These are phyloP conservation scores for Rhodamnia argentea DNA, from an alignment of 345 rosid genomes.

Conservation along the genomic window DNA sequence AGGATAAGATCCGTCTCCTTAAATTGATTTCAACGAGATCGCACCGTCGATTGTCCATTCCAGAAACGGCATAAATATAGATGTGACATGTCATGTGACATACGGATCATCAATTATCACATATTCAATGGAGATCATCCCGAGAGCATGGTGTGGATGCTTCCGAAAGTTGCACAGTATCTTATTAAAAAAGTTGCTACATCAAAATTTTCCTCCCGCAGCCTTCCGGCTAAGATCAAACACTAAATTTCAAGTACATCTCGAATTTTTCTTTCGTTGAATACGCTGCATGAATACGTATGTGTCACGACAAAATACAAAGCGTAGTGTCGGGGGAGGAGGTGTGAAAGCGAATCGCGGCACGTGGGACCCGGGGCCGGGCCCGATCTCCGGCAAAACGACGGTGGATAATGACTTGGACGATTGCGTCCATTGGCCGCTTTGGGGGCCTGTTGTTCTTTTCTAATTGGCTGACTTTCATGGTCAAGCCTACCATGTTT, in stretches of 20 bases:
- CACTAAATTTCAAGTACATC: background rate
- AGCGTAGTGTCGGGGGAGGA: background rate
- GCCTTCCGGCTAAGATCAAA: background rate
- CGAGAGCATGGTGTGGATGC: background rate
- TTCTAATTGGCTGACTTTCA: background rate
- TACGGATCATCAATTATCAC: background rate
- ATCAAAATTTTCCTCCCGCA: background rate
- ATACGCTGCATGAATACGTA: background rate
- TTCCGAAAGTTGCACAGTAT: background rate
- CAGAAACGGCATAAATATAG: background rate
- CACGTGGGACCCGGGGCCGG: background rate
- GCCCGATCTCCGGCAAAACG: background rate
- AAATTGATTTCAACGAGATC: background rate
- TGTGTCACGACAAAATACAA: background rate
- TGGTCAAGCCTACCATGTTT: background rate
- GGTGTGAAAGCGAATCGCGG: background rate
- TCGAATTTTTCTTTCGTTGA: background rate
- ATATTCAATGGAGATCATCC: background rate
- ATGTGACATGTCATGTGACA: fast-evolving
- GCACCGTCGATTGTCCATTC: background rate
- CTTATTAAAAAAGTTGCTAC: background rate
- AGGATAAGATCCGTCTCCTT: background rate
- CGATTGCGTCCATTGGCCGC: background rate
- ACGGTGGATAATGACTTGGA: background rate
- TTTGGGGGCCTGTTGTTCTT: background rate